phyloP scores from a whole-genome alignment of 345 rosid species.

The Lenwebbia sp. region DNA sequence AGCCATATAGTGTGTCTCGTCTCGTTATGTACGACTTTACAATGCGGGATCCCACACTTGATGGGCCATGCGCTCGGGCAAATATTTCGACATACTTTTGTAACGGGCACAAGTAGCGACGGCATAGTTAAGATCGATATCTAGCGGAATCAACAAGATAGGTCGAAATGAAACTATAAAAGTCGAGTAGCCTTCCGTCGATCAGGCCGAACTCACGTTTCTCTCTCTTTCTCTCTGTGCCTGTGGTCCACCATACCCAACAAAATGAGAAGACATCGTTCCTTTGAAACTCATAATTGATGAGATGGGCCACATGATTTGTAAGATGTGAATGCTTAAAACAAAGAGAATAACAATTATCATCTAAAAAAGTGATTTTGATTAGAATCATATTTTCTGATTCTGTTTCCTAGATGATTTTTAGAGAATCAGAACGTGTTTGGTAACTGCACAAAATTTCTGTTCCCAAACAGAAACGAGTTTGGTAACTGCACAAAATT shows the following conservation, averaged over 20 bases:
- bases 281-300: background rate
- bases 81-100: background rate
- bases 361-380: too few species aligned
- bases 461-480: too few species aligned
- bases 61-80: background rate
- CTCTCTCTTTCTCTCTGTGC: background rate
- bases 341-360: background rate
- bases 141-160: background rate
- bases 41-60: background rate
- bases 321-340: background rate
- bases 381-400: too few species aligned
- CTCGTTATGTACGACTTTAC: background rate
- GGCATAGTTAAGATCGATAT: background rate
- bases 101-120: background rate
- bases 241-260: background rate
- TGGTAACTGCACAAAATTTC: too few species aligned
- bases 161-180: background rate
- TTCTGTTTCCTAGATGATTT: too few species aligned
- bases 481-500: too few species aligned
- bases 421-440: too few species aligned
- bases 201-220: background rate
- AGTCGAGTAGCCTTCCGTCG: background rate
- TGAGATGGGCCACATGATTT: background rate
- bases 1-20: background rate
- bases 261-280: background rate